These are phyloP conservation scores for Penicillium steckii DNA, from an alignment of 495 filamentous ascomycete genomes.

Conservation along the genomic window DNA sequence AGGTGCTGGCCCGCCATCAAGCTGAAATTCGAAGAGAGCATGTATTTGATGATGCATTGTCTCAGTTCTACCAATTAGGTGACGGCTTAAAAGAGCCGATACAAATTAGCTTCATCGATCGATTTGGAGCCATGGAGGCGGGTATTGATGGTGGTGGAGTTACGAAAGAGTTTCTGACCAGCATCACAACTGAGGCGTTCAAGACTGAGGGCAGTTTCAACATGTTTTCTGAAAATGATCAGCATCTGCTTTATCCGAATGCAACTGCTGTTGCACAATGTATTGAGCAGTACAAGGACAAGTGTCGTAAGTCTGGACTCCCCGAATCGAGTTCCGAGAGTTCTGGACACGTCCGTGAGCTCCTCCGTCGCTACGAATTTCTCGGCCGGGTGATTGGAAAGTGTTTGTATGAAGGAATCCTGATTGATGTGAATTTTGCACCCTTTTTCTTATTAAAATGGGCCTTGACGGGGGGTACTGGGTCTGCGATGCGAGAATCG, in stretches of 20 bases:
- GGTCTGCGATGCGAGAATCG: slow-evolving; percentile 60
- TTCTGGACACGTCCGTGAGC: slow-evolving; percentile 54
- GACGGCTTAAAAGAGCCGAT: slow-evolving; percentile 93
- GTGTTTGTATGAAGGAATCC: slow-evolving; percentile 95
- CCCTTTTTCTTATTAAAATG: slow-evolving; percentile 96
- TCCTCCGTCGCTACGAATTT: slow-evolving; percentile 84
- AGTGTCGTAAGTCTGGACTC: slow-evolving; percentile 50
- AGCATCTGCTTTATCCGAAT: slow-evolving; percentile 89
- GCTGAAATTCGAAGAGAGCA: slow-evolving; percentile 78
- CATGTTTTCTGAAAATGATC: slow-evolving; percentile 82
- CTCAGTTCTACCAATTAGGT: slow-evolving; percentile 78
- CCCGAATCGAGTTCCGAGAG: slow-evolving; percentile 54
- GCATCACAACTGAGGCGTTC: slow-evolving; percentile 87
- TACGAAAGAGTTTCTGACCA: slow-evolving; percentile 95
- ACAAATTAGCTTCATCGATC: slow-evolving; percentile 94
- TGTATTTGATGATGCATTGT: slow-evolving; percentile 82
- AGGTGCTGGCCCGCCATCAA: slow-evolving; percentile 68
- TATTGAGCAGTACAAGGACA: slow-evolving; percentile 41
- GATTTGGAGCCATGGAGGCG: slow-evolving; percentile 82
- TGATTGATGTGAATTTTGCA: slow-evolving; percentile 92
- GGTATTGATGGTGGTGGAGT: slow-evolving; percentile 97
- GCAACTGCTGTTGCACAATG: slow-evolving; percentile 74
- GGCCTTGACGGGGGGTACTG: slow-evolving; percentile 69
- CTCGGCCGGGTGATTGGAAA: slow-evolving; percentile 91
- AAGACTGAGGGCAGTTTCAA: slow-evolving; percentile 48